Conservation (phyloP, 306 rosid genomes). For the cucumber (Cucumis sativus) region Cucumber_9930_V3 NC_026656.2:17057001-17057500, state of each 20-base stretch:
- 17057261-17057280: constrained; percentile 4
- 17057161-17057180: constrained; percentile 7
- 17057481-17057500: no score
- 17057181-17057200: background rate
- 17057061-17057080: background rate
- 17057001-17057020: background rate
- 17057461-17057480: no score
- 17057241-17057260: background rate
- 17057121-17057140: background rate
- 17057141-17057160: constrained; percentile 6
- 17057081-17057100: constrained; percentile 11
- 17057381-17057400: no score
- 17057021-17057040: background rate
- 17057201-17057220: background rate
- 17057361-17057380: no score
- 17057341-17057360: no score
- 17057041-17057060: background rate
- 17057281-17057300: background rate
- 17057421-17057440: no score
- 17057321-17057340: no score
- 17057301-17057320: background rate
- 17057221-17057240: constrained; percentile 8
- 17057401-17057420: no score
- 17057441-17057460: no score
- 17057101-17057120: background rate